A percentile compares a stretch with the other conserved stretches of the same genome.
Evolutionary conservation across 2,329 filamentous ascomycete genomes (phyloP).

Genomic region (Aspergillus spinulosporus): DNA sequence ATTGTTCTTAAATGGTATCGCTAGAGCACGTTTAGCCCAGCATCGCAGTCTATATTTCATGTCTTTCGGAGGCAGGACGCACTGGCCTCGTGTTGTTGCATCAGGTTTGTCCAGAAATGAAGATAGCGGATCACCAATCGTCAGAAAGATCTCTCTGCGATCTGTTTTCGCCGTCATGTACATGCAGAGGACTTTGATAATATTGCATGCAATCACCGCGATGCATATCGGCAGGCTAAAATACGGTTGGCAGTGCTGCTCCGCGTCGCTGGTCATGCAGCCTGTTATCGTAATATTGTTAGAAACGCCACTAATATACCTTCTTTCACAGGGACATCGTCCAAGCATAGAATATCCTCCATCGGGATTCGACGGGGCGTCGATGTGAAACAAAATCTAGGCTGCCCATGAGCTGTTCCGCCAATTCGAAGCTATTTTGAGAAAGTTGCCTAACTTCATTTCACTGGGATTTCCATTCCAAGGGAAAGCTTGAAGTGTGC

Average conservation of each 20-base stretch:
- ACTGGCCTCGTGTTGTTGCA: neutral
- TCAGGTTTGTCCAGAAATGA: neutral
- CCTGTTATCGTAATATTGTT: neutral
- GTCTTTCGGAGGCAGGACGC: neutral
- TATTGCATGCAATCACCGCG: neutral
- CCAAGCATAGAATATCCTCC: neutral
- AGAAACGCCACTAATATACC: too few relatives aligned
- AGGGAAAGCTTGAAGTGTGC: neutral
- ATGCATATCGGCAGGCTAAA: neutral
- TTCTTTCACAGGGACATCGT: too few relatives aligned
- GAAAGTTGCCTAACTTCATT: neutral
- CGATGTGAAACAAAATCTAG: neutral
- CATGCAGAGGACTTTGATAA: neutral
- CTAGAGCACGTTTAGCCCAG: neutral
- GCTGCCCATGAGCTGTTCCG: neutral
- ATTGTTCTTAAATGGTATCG: neutral
- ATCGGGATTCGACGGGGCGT: neutral
- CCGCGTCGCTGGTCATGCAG: neutral
- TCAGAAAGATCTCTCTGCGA: neutral
- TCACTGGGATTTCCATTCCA: neutral
- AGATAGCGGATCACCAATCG: neutral
- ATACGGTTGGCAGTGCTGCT: neutral
- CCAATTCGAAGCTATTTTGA: neutral
- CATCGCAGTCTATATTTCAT: neutral
- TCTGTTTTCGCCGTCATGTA: neutral